These are phyloP conservation scores for Ochromonas danica DNA, from an alignment of 108 stramenopile genomes.

Conservation along the genomic window DNA sequence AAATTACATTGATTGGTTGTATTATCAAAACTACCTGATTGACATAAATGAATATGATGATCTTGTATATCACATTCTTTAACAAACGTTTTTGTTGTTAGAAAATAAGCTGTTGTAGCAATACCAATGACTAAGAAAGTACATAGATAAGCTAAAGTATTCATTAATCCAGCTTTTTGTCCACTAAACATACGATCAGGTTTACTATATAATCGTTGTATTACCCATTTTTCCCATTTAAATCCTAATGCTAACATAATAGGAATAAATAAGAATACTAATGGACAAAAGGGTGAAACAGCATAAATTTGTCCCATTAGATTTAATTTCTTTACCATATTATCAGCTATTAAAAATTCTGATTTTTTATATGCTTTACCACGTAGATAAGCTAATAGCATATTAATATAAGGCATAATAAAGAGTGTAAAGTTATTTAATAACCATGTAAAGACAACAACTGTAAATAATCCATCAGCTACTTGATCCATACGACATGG, in stretches of 20 bases:
- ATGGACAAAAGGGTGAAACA: neutral
- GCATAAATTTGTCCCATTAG: neutral
- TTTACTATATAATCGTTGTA: neutral
- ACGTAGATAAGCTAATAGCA: neutral
- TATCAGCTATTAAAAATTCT: slow-evolving; percentile 8
- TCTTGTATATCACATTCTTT: slow-evolving; percentile 21
- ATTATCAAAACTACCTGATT: neutral
- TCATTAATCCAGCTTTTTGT: slow-evolving; percentile 22
- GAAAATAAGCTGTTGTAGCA: neutral
- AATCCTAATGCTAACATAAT: neutral
- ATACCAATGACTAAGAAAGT: neutral
- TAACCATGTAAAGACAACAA: neutral
- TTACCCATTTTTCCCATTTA: neutral
- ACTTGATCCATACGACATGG: slow-evolving; percentile 29
- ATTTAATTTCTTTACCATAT: neutral
- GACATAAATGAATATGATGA: neutral
- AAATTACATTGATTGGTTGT: neutral
- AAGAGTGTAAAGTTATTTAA: neutral
- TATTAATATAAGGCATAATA: neutral
- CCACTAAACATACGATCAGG: neutral
- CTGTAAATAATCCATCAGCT: slow-evolving; percentile 1
- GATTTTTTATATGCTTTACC: neutral
- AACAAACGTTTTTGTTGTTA: slow-evolving; percentile 21
- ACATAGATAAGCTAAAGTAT: neutral
- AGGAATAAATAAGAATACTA: neutral